Percentiles rank a stretch among this genome's conserved stretches.
phyloP scores from a whole-genome alignment of 441 rosid genomes.

The Geranium incanum region DNA sequence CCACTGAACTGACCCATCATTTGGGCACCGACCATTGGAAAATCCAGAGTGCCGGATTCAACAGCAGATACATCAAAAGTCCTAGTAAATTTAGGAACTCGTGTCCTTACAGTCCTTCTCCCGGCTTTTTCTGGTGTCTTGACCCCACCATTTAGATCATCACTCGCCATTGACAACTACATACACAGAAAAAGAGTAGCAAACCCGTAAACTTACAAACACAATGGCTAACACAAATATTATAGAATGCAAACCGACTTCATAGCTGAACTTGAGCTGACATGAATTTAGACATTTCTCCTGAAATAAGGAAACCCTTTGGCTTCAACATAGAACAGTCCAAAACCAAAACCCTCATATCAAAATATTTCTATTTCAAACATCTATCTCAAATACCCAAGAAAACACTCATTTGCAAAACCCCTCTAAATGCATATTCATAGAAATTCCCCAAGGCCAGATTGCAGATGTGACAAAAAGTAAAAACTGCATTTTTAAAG shows the following conservation, averaged over 20 bases:
- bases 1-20: neutral
- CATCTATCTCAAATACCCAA: neutral
- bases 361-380: neutral
- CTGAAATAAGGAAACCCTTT: neutral
- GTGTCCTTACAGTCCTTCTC: neutral
- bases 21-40: neutral
- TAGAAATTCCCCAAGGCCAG: too few relatives aligned
- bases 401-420: too few relatives aligned
- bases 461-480: too few relatives aligned
- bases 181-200: neutral
- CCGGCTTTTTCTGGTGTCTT: neutral
- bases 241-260: neutral
- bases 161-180: slow-evolving; percentile 1
- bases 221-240: neutral
- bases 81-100: neutral
- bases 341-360: neutral
- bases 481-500: neutral
- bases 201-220: neutral
- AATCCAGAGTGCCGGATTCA: neutral
- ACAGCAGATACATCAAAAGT: neutral
- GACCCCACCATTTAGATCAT: neutral
- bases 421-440: too few relatives aligned
- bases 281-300: neutral
- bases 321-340: neutral
- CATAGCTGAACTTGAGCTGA: neutral